Conservation (phyloP, 2,329 filamentous ascomycete species). For the Aspergillus intermedius region DNA sequence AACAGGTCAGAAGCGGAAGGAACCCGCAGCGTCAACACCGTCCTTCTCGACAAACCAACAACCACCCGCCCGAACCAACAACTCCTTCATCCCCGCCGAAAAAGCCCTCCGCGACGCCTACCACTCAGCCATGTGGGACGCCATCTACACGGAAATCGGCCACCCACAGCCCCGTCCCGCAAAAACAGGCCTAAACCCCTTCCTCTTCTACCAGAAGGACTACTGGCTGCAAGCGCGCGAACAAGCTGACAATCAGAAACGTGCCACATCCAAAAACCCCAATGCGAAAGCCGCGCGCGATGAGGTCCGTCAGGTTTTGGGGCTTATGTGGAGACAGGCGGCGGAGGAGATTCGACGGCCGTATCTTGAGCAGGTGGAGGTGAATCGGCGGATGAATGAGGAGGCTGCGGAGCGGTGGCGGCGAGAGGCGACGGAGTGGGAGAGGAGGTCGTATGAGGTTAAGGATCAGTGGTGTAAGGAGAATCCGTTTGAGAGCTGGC, state of each 20-base stretch:
- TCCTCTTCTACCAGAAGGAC: conserved; percentile 80
- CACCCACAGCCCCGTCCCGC: conserved; percentile 64
- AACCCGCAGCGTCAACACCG: conserved; percentile 7
- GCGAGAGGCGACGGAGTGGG: conserved; percentile 51
- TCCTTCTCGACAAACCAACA: conserved; percentile 5
- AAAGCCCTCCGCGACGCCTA: conserved; percentile 43
- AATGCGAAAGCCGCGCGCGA: conserved; percentile 60
- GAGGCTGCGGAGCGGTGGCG: conserved; percentile 67
- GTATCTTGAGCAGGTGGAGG: conserved; percentile 67
- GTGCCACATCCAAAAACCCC: conserved; percentile 57
- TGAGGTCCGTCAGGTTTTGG: conserved; percentile 77
- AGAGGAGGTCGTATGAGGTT: conserved; percentile 30
- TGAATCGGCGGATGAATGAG: conserved; percentile 63
- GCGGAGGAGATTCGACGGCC: conserved; percentile 64
- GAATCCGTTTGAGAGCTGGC: conserved; percentile 32
- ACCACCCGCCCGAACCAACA: conserved; percentile 7
- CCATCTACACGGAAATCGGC: conserved; percentile 61
- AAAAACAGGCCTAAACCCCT: conserved; percentile 74
- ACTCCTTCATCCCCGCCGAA: conserved; percentile 12
- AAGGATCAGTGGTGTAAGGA: conserved; percentile 35
- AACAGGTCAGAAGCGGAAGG: conserved; percentile 19
- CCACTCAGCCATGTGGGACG: conserved; percentile 51
- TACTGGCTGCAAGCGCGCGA: conserved; percentile 57
- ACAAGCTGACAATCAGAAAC: conserved; percentile 64
- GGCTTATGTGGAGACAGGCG: conserved; percentile 84